Percentiles rank a stretch among this genome's conserved stretches.
Conservation (phyloP, 257 asterid species). For the Anisodus acutangulus region DNA sequence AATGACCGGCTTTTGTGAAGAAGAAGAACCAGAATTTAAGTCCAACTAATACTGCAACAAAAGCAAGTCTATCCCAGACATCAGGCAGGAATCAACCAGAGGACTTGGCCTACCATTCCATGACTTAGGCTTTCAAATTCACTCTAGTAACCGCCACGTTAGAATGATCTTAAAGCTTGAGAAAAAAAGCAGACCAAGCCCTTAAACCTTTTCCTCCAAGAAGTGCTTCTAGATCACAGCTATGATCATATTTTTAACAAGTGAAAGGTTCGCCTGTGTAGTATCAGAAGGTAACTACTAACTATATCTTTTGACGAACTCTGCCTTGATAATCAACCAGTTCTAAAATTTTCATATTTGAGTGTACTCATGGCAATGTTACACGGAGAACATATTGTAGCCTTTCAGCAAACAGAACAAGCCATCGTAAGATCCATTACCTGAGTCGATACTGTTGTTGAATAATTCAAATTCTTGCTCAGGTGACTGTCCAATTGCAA, state of each 20-base stretch:
- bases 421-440: conserved; percentile 45
- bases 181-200: neutral
- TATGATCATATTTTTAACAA: neutral
- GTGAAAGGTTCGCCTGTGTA: neutral
- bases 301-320: neutral
- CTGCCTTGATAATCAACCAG: conserved; percentile 17
- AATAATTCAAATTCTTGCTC: conserved; percentile 93
- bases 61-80: neutral
- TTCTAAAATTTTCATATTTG: neutral
- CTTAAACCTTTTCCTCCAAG: neutral
- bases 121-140: neutral
- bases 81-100: conserved; percentile 4
- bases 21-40: neutral
- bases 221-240: neutral
- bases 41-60: neutral
- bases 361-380: neutral
- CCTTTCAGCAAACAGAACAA: neutral
- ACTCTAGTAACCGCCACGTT: neutral
- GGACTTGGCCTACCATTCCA: conserved; percentile 20
- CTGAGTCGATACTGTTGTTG: conserved; percentile 59
- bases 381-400: too few species aligned
- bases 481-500: conserved; percentile 55
- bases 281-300: neutral
- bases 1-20: too few species aligned
- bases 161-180: neutral